A percentile compares a stretch with the other conserved stretches of the same genome.
These are phyloP conservation scores for Hemisphaericaspora xylofermentans DNA, from an alignment of 1,139 yeast species.

Conservation along the genomic window DNA sequence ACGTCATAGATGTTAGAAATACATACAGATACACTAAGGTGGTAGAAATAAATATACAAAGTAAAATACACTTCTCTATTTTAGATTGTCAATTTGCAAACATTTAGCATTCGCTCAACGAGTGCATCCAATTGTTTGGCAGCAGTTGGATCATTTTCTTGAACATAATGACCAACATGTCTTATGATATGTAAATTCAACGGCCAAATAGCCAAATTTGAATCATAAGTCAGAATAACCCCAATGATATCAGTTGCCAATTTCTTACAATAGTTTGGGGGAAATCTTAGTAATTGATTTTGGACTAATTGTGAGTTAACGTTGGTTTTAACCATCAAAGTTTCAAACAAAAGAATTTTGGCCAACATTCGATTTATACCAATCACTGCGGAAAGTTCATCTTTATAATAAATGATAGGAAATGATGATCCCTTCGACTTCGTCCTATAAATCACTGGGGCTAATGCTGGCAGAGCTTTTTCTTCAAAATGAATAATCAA, in stretches of 20 bases:
- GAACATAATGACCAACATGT: constrained; percentile 30
- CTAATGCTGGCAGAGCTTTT: constrained; percentile 28
- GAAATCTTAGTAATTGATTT: constrained; percentile 23
- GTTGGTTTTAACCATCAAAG: constrained; percentile 24
- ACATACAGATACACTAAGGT: constrained; percentile 61
- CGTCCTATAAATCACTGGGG: constrained; percentile 30
- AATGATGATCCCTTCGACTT: constrained; percentile 25
- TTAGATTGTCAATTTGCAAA: constrained; percentile 26
- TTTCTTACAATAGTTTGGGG: constrained; percentile 25
- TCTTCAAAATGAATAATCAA: constrained; percentile 30
- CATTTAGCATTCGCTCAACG: constrained; percentile 25
- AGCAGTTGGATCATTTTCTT: constrained; percentile 29
- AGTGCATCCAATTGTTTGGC: constrained; percentile 26
- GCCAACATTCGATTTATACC: constrained; percentile 33
- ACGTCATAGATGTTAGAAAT: background rate
- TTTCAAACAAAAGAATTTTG: constrained; percentile 31
- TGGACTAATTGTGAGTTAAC: constrained; percentile 17
- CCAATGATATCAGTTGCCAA: constrained; percentile 41
- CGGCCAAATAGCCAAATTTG: constrained; percentile 35
- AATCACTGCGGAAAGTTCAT: constrained; percentile 36
- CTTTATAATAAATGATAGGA: constrained; percentile 34
- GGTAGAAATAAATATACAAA: constrained; percentile 79
- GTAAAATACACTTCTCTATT: constrained; percentile 48
- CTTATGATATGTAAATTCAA: constrained; percentile 34
- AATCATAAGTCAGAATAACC: constrained; percentile 36